These are phyloP conservation scores for Pestalotiopsis sp. DNA, from an alignment of 2,329 filamentous ascomycete genomes.

Conservation along the genomic window DNA sequence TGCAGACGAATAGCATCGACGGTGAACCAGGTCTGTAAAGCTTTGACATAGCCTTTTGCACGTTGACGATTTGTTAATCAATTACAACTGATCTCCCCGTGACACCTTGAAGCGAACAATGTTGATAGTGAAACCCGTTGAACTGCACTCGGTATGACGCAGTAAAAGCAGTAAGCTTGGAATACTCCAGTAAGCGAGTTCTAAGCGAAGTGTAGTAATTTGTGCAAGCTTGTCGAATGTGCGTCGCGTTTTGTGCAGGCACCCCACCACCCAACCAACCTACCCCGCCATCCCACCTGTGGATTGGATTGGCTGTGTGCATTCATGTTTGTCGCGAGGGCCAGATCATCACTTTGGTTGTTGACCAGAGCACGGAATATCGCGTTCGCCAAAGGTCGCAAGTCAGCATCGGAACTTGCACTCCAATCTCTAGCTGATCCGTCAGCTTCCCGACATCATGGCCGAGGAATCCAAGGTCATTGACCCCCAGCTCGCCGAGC, in stretches of 20 bases:
- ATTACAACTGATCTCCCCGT: too few relatives aligned
- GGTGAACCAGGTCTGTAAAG: too few relatives aligned
- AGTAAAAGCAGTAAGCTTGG: neutral
- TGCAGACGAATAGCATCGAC: too few relatives aligned
- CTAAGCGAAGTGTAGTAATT: neutral
- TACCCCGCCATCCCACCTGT: neutral
- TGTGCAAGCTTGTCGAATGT: neutral
- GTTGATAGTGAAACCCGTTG: too few relatives aligned
- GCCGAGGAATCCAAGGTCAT: slow-evolving; percentile 64
- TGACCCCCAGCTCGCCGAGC: slow-evolving; percentile 42
- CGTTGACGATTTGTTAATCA: too few relatives aligned
- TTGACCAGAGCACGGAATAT: neutral
- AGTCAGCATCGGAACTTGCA: neutral
- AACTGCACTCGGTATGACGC: too few relatives aligned
- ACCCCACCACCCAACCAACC: neutral
- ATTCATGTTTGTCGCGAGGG: neutral
- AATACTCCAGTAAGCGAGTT: neutral
- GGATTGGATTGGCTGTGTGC: neutral
- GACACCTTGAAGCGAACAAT: too few relatives aligned
- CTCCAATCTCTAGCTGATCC: neutral
- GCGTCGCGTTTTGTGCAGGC: neutral
- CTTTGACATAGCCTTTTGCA: too few relatives aligned
- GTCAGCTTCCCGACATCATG: slow-evolving; percentile 22
- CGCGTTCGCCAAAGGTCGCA: neutral
- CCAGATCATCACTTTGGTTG: neutral